These are phyloP conservation scores for Beauveria rudraprayagi DNA, from an alignment of 2,329 filamentous ascomycete species.

Conservation along the genomic window DNA sequence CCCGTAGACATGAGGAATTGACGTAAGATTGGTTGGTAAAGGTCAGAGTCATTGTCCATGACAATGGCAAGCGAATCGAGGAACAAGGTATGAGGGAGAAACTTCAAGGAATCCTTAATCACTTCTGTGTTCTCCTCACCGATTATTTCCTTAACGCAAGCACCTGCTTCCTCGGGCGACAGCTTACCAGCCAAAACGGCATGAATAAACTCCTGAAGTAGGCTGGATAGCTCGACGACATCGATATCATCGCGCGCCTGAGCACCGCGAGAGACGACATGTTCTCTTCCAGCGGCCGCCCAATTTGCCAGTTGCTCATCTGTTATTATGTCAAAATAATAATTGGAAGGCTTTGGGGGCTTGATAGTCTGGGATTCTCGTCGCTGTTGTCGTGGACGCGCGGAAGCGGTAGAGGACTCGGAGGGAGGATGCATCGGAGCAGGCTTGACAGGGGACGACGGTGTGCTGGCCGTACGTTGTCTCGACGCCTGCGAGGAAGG, in stretches of 20 bases:
- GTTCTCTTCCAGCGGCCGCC: constrained; percentile 57
- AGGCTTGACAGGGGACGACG: background rate
- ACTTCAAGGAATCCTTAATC: constrained; percentile 40
- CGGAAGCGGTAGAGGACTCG: background rate
- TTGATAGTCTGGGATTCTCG: constrained; percentile 12
- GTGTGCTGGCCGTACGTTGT: background rate
- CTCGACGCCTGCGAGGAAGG: background rate
- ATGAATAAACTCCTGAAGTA: constrained; percentile 81
- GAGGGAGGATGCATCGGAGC: background rate
- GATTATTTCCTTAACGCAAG: constrained; percentile 65
- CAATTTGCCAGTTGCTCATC: constrained; percentile 60
- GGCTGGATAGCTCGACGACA: constrained; percentile 55
- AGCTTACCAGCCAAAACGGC: constrained; percentile 64
- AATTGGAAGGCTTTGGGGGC: constrained; percentile 37
- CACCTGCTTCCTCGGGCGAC: constrained; percentile 60
- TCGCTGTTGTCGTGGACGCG: constrained; percentile 16
- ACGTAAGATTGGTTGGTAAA: constrained; percentile 45
- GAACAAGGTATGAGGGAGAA: constrained; percentile 64
- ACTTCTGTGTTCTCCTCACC: constrained; percentile 45
- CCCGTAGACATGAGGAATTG: constrained; percentile 64
- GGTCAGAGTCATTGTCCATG: constrained; percentile 57
- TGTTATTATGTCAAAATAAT: constrained; percentile 69
- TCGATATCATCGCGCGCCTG: constrained; percentile 62
- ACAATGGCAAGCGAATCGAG: constrained; percentile 77
- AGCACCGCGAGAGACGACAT: constrained; percentile 56